A percentile compares a stretch with the other conserved stretches of the same genome.
phyloP scores from a whole-genome alignment of 352 stramenopile genomes.

The Pythium dissotocum region DNA sequence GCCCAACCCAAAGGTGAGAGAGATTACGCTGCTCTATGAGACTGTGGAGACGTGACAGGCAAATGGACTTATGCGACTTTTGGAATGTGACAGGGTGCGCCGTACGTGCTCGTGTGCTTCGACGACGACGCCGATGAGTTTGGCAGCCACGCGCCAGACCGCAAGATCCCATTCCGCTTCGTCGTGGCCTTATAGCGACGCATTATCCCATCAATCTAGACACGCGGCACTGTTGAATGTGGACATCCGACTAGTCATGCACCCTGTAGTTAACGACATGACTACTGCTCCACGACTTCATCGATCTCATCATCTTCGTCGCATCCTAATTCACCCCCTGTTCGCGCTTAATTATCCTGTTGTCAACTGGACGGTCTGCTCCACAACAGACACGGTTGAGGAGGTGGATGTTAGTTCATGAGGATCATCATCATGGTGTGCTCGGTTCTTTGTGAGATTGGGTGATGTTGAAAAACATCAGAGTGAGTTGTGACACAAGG shows the following conservation, averaged over 20 bases:
- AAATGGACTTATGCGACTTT: not conserved
- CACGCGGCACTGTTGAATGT: too few species aligned
- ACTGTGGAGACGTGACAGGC: not conserved
- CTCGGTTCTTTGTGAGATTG: slow-evolving; percentile 15
- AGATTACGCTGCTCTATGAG: not conserved
- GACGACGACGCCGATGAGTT: slow-evolving; percentile 96
- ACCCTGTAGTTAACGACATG: too few species aligned
- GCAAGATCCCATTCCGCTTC: slow-evolving; percentile 94
- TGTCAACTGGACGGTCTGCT: too few species aligned
- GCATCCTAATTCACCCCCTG: too few species aligned
- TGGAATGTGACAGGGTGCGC: slow-evolving; percentile 44
- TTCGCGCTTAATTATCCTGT: too few species aligned
- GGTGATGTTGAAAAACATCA: slow-evolving; percentile 39
- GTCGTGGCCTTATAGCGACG: slow-evolving; percentile 73
- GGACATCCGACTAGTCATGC: too few species aligned
- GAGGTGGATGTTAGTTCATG: not conserved
- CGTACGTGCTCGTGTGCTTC: slow-evolving; percentile 97
- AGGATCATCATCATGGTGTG: not conserved
- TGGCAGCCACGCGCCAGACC: slow-evolving; percentile 84
- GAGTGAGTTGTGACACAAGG: slow-evolving; percentile 11
- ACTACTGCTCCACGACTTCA: too few species aligned
- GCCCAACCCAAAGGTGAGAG: slow-evolving; percentile 81
- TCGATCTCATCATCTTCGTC: too few species aligned
- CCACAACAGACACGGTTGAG: too few species aligned
- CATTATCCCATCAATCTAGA: not conserved